Percentiles rank a stretch among this genome's conserved stretches.
These are phyloP conservation scores for Pseudoperonospora humuli DNA, from an alignment of 352 stramenopile species.

Conservation along the genomic window DNA sequence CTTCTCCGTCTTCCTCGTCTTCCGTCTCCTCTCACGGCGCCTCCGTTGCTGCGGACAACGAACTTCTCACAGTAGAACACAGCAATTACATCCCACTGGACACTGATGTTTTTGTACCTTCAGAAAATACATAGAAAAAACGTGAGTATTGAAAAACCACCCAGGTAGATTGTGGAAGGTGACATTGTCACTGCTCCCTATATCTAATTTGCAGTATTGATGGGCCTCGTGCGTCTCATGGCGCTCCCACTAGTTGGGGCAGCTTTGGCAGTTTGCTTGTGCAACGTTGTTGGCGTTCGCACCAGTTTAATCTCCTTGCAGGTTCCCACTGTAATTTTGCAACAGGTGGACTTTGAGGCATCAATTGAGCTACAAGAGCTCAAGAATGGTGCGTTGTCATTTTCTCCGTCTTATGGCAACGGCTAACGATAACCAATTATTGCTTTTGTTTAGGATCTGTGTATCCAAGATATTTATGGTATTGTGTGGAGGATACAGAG, in stretches of 20 bases:
- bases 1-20: too few relatives aligned
- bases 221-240: constrained; percentile 3
- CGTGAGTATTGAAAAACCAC: too few relatives aligned
- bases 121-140: too few relatives aligned
- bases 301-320: constrained; percentile 8
- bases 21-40: too few relatives aligned
- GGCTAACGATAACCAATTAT: neutral
- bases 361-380: constrained; percentile 59
- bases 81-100: too few relatives aligned
- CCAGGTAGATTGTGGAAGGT: too few relatives aligned
- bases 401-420: neutral
- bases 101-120: too few relatives aligned
- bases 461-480: constrained; percentile 55
- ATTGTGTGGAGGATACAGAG: constrained; percentile 41
- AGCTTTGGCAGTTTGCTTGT: neutral
- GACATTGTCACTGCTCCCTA: too few relatives aligned
- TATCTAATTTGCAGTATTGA: neutral
- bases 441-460: constrained; percentile 36
- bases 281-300: constrained; percentile 5
- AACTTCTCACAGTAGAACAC: too few relatives aligned
- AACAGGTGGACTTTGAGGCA: constrained; percentile 57
- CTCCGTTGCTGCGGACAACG: too few relatives aligned
- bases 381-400: constrained; percentile 49
- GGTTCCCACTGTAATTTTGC: constrained; percentile 63
- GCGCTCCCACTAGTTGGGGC: constrained; percentile 1